Conservation (phyloP, 345 rosid species). For the Odontarrhena argentea region DNA sequence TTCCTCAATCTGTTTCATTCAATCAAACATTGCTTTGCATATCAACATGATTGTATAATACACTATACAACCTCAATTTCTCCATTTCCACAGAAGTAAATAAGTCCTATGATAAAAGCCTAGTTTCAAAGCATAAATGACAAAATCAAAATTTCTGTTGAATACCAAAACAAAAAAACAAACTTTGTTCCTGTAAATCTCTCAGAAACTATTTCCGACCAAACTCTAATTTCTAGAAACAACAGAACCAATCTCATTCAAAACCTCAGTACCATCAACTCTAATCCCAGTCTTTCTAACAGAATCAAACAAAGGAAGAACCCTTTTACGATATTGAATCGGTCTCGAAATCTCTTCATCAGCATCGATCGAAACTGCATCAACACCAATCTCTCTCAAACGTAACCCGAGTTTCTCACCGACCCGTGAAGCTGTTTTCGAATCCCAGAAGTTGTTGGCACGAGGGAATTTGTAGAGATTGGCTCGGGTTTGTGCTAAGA, state of each 20-base stretch:
- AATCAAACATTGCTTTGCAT: background rate
- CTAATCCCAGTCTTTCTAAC: slow-evolving; percentile 72
- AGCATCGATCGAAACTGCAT: slow-evolving; percentile 53
- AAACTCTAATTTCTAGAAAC: slow-evolving; percentile 29
- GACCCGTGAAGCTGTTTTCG: slow-evolving; percentile 70
- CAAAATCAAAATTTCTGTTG: background rate
- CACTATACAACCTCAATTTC: background rate
- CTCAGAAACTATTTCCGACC: slow-evolving; percentile 25
- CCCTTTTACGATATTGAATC: slow-evolving; percentile 58
- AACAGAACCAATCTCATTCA: slow-evolving; percentile 45
- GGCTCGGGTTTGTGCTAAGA: slow-evolving; percentile 61
- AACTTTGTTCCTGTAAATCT: slow-evolving; percentile 24
- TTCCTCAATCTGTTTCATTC: background rate
- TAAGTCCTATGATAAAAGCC: too few relatives aligned
- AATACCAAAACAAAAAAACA: background rate
- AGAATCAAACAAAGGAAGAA: slow-evolving; percentile 72
- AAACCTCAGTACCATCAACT: slow-evolving; percentile 65
- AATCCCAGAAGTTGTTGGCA: slow-evolving; percentile 60
- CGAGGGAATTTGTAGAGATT: slow-evolving; percentile 64
- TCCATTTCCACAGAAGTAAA: background rate
- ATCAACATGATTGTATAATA: background rate
- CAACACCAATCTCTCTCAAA: slow-evolving; percentile 64
- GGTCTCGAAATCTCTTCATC: slow-evolving; percentile 77
- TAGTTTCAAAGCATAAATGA: background rate
- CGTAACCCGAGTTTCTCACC: slow-evolving; percentile 86